Evolutionary conservation across 2,329 filamentous ascomycete genomes (phyloP).

Genomic region (Teratosphaeria destructans): DNA sequence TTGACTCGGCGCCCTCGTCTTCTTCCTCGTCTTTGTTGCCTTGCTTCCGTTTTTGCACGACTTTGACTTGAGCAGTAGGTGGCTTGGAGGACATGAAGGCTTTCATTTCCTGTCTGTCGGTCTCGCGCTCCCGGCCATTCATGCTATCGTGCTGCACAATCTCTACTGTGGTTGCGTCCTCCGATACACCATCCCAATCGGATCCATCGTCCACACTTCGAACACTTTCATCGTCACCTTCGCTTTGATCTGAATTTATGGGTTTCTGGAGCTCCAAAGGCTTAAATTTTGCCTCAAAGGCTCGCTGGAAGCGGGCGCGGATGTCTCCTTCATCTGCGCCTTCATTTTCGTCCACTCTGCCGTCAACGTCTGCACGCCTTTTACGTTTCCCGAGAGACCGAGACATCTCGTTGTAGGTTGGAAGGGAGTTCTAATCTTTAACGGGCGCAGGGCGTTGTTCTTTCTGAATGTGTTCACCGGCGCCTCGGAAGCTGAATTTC

Average conservation of each 20-base stretch:
- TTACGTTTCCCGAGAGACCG: slow-evolving; percentile 37
- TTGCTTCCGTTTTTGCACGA: slow-evolving; percentile 15
- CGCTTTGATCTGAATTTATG: background rate
- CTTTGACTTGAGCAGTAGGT: slow-evolving; percentile 26
- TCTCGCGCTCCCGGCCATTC: background rate
- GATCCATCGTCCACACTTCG: slow-evolving; percentile 25
- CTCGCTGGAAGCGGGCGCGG: slow-evolving; percentile 66
- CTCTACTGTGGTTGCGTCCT: slow-evolving; percentile 35
- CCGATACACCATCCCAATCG: slow-evolving; percentile 57
- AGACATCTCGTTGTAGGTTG: slow-evolving; percentile 23
- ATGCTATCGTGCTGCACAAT: slow-evolving; percentile 39
- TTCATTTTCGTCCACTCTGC: slow-evolving; percentile 16
- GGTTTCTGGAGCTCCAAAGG: slow-evolving; percentile 36
- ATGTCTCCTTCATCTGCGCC: slow-evolving; percentile 30
- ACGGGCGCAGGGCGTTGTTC: background rate
- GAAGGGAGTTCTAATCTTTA: background rate
- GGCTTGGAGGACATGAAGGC: slow-evolving; percentile 61
- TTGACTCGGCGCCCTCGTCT: slow-evolving; percentile 46
- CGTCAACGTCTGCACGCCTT: slow-evolving; percentile 20
- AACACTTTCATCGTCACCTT: slow-evolving; percentile 7
- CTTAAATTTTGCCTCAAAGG: slow-evolving; percentile 82
- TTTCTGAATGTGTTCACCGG: slow-evolving; percentile 2
- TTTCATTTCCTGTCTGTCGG: slow-evolving; percentile 48
- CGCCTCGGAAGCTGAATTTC: background rate
- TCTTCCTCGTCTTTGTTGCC: slow-evolving; percentile 29